Base-by-base conservation (phyloP, 78 protist genomes). In the Trichosphaerium sp. region DNA sequence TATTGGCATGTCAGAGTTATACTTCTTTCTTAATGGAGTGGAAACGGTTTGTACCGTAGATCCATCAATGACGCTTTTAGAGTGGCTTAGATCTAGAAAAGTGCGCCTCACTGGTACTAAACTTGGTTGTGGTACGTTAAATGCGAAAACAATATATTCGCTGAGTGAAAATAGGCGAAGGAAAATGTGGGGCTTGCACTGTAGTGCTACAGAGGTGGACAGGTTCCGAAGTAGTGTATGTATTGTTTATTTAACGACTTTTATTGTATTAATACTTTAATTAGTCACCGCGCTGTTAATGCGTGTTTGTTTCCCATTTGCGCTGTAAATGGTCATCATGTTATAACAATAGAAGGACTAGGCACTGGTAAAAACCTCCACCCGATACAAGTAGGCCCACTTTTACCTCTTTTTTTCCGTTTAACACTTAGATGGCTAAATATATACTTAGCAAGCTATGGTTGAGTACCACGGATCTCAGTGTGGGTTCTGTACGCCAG, bases 401-500 rank as follows among this genome's bases (percentile, higher is more conserved):
- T n/a, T n/a, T n/a, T n/a, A n/a, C n/a, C n/a, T n/a, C n/a, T n/a
- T n/a, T n/a, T n/a, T n/a, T n/a, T n/a, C n/a, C n/a, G n/a, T n/a
- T n/a, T n/a, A n/a, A n/a, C n/a, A n/a, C n/a, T n/a, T n/a, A n/a
- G n/a, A n/a, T 3, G 83, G 80, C 37, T 69, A 12, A 58, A n/a
- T 32, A 25, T 10, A 5, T 29, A 23, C 2, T 11, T 4, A 38
- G 32, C 80, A 74, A 48, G 68, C 78, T 43, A 12, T 90, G 7
- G 83, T 84, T 2, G 65, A 74, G 31, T 23, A 15, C 47, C 26
- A 75, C 48, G 96, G 93, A 31, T 54, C 88, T 41, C 98, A 94
- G 72, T 94, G 98, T 40, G 98, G 98, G 38, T 90, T 84, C 59
- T 94, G 98, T 65, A 75, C 92, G 32, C 94, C 96, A 2, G 98